A percentile compares a stretch with the other conserved stretches of the same genome.
Evolutionary conservation across 257 asterid genomes (phyloP).

Genomic region (Scutellaria minor): DNA sequence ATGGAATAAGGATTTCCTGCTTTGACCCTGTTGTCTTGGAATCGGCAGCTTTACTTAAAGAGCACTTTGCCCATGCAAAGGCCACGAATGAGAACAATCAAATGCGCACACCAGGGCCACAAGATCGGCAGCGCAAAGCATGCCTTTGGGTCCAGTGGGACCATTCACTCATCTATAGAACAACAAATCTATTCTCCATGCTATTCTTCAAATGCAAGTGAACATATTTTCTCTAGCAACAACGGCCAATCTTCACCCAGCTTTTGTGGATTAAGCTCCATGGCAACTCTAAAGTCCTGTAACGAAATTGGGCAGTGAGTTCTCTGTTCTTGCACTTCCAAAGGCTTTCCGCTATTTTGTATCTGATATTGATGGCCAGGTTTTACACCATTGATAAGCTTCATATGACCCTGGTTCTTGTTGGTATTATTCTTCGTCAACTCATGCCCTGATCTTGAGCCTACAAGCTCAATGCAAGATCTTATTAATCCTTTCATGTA

Average conservation of each 20-base stretch:
- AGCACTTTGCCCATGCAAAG: slow-evolving; percentile 46
- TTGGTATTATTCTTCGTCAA: slow-evolving; percentile 39
- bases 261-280: slow-evolving; percentile 89
- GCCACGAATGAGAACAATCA: slow-evolving; percentile 39
- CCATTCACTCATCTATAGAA: slow-evolving; percentile 33
- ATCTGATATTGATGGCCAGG: slow-evolving; percentile 64
- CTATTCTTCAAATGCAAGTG: slow-evolving; percentile 70
- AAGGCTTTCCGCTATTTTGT: slow-evolving; percentile 51
- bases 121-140: slow-evolving; percentile 35
- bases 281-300: slow-evolving; percentile 87
- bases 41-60: slow-evolving; percentile 43
- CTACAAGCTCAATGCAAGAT: slow-evolving; percentile 73
- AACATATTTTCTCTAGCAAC: slow-evolving; percentile 87
- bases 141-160: slow-evolving; percentile 56
- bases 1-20: slow-evolving; percentile 51
- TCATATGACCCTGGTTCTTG: slow-evolving; percentile 50
- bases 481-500: slow-evolving; percentile 76
- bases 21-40: slow-evolving; percentile 43
- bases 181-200: slow-evolving; percentile 33
- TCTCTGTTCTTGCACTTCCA: slow-evolving; percentile 55
- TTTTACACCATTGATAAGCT: slow-evolving; percentile 73
- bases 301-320: slow-evolving; percentile 58
- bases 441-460: slow-evolving; percentile 63
- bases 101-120: slow-evolving; percentile 36
- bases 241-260: slow-evolving; percentile 99